Evolutionary conservation across 768 basidiomycete genomes (phyloP).

Genomic region (Botryobasidium botryosum): DNA sequence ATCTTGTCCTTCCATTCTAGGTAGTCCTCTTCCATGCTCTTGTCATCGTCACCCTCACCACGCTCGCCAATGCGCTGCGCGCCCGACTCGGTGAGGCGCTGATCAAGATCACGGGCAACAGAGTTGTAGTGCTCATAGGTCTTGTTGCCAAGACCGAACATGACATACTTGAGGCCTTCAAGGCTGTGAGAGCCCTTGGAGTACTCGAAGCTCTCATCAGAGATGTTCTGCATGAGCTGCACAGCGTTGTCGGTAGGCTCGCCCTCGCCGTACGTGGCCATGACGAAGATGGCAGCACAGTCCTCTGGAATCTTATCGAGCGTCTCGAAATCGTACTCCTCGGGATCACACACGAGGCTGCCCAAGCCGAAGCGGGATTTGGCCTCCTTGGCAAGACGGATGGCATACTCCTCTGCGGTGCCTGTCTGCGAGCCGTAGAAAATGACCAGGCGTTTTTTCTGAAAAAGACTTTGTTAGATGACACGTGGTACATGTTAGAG

Average conservation of each 20-base stretch:
- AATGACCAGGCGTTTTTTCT: slow-evolving; percentile 96
- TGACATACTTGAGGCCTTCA: slow-evolving; percentile 79
- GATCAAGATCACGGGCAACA: slow-evolving; percentile 67
- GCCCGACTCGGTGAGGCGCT: slow-evolving; percentile 57
- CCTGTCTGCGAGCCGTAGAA: slow-evolving; percentile 99
- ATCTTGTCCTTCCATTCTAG: slow-evolving; percentile 97
- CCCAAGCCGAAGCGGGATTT: slow-evolving; percentile 92
- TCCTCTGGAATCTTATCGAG: slow-evolving; percentile 82
- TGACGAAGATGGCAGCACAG: slow-evolving; percentile 78
- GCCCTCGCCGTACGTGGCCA: slow-evolving; percentile 98
- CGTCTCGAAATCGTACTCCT: slow-evolving; percentile 97
- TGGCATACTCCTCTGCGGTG: slow-evolving; percentile 95
- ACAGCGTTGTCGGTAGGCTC: slow-evolving; percentile 98
- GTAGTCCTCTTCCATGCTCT: slow-evolving; percentile 99
- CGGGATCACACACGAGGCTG: slow-evolving; percentile 93
- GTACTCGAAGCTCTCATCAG: slow-evolving; percentile 78
- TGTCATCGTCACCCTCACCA: slow-evolving; percentile 97
- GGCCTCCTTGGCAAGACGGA: slow-evolving; percentile 93
- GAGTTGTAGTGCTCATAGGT: slow-evolving; percentile 96
- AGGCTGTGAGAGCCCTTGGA: slow-evolving; percentile 60
- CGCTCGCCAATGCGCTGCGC: slow-evolving; percentile 70
- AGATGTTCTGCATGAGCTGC: slow-evolving; percentile 79
- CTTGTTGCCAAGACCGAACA: slow-evolving; percentile 83
- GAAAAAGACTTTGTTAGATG: slow-evolving; percentile 8
- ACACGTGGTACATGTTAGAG: slow-evolving; percentile 5